phyloP scores from a whole-genome alignment of 2,329 filamentous ascomycete genomes.

The Colletotrichum tabaci region DNA sequence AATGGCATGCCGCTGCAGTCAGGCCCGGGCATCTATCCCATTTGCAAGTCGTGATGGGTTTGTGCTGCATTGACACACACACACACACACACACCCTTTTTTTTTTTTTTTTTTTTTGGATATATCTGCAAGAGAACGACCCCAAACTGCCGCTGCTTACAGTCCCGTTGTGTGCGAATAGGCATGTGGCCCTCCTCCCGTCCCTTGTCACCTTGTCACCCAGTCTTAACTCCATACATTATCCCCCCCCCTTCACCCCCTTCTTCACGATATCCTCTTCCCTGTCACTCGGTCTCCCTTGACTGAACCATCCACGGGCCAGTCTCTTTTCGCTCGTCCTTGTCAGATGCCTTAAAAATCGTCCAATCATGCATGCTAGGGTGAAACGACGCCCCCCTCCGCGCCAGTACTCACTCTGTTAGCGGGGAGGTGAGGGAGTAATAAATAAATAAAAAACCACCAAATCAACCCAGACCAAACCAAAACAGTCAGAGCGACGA shows the following conservation, averaged over 20 bases:
- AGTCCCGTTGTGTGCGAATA: not conserved
- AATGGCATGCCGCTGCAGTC: not conserved
- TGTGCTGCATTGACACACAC: not conserved
- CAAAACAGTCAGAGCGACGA: not conserved
- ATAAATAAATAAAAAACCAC: not conserved
- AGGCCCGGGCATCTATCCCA: not conserved
- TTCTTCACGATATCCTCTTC: not conserved
- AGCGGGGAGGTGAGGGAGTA: not conserved
- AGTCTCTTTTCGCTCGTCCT: not conserved
- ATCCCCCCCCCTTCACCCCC: not conserved
- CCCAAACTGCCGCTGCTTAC: conserved; percentile 4
- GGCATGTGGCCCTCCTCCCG: not conserved
- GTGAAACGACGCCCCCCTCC: not conserved
- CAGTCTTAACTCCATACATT: too few species aligned
- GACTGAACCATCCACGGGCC: too few species aligned
- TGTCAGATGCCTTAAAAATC: not conserved
- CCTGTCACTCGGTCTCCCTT: not conserved
- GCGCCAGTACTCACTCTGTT: not conserved
- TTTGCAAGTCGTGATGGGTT: not conserved
- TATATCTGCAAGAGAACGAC: not conserved
- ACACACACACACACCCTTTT: not conserved
- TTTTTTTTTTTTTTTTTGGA: not conserved
- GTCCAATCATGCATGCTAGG: not conserved
- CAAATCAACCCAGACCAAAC: not conserved
- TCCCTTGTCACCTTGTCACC: not conserved